Evolutionary conservation across 1,284 basidiomycete species (phyloP), one percentile per base, ranked within the genome.

Genomic region (Polyporus tsugae): DNA sequence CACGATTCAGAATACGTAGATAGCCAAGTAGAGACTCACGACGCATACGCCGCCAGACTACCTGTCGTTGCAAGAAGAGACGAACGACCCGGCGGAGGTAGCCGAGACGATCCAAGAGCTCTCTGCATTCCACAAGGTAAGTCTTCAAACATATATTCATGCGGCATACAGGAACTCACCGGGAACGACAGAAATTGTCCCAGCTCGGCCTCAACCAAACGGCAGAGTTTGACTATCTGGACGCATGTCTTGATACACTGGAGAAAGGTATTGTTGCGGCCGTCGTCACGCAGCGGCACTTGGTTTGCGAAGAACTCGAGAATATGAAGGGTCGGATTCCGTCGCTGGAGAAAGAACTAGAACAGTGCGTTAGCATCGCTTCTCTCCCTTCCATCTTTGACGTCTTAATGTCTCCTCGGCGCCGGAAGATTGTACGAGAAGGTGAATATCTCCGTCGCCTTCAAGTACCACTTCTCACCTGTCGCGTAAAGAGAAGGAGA

Each of bases 71-170:
- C 55, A 58, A n/a, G 55, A 58, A 22, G 55, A 58, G 19, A 58
- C 55, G 35, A 38, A 58, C 55, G 55, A 38, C n/a, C 55, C 55
- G 19, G 55, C 35, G 6, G 55, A 58, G 35, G 10, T 58, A 3
- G 55, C 38, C 55, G 55, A 58, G 55, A 58, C 55, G n/a, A 58
- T 58, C 17, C 19, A 58, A n/a, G 55, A 58, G 19, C 35, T 58
- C 19, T 58, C 55, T 13, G 55, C n/a, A 1, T 58, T 58, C 19
- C 10, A 4, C 19, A 58, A 58, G 4, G 55, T 58, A 2, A 38
- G 55, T 58, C 33, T 9, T 1, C 35, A 36, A 17, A n/a, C 19
- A 10, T 36, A 5, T 13, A 10, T 36, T 38, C 55, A 15, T 11
- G 46, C 46, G 1, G 46, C 11, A 4, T 22, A 38, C n/a, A 29